Evolutionary conservation across 78 protist genomes (phyloP).

Genomic region (Chrysochromulina parva): DNA sequence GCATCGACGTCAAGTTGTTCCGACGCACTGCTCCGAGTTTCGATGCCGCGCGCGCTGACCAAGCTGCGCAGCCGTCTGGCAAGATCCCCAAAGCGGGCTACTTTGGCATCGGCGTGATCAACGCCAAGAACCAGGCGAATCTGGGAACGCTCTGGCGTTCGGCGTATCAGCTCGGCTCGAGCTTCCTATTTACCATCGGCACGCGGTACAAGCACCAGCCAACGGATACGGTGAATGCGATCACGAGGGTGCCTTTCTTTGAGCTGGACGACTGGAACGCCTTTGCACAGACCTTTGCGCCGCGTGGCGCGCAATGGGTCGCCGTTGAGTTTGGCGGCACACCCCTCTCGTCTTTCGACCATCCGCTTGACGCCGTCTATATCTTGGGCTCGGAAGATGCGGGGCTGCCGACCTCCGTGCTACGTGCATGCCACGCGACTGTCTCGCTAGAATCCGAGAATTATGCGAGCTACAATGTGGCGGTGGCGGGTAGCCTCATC

Average conservation of each 20-base stretch:
- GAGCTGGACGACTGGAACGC: background rate
- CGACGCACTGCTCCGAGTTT: too few relatives aligned
- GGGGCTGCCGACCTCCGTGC: background rate
- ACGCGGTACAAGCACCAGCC: background rate
- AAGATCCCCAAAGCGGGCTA: too few relatives aligned
- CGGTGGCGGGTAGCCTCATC: background rate
- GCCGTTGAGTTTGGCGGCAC: constrained; percentile 1
- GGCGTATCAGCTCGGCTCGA: background rate
- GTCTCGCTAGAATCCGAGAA: background rate
- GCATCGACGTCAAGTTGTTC: too few relatives aligned
- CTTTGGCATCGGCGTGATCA: too few relatives aligned
- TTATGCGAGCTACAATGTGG: background rate
- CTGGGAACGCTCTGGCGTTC: background rate
- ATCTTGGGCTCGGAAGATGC: background rate
- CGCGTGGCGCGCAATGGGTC: background rate
- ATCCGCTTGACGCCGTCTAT: background rate
- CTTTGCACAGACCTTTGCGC: background rate
- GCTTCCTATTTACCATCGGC: background rate
- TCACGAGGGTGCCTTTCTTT: too few relatives aligned
- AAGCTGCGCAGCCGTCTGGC: too few relatives aligned
- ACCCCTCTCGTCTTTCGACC: background rate
- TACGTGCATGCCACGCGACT: background rate
- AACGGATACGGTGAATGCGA: too few relatives aligned
- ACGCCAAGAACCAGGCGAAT: background rate
- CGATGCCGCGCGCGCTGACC: too few relatives aligned